Evolutionary conservation across 1,284 basidiomycete species (phyloP).

Genomic region (Naganishia albida): DNA sequence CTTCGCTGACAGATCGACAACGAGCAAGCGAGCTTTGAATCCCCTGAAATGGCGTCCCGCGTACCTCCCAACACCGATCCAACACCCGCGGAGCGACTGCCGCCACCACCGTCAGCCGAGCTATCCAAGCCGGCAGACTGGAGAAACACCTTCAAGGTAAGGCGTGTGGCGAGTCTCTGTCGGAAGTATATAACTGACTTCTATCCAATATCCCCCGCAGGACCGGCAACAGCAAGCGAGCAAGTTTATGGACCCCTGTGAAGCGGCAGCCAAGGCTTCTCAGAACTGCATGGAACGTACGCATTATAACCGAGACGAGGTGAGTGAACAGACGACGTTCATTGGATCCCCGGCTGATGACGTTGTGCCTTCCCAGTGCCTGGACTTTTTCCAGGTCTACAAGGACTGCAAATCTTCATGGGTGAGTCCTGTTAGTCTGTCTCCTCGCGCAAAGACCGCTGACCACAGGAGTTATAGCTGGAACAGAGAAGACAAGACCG

Average conservation of each 20-base stretch:
- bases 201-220: background rate
- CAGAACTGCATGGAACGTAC: slow-evolving; percentile 51
- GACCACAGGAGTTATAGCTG: slow-evolving; percentile 32
- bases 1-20: too few relatives aligned
- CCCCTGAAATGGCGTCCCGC: slow-evolving; percentile 44
- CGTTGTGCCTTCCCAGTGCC: slow-evolving; percentile 40
- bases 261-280: slow-evolving; percentile 49
- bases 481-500: slow-evolving; percentile 43
- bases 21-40: too few relatives aligned
- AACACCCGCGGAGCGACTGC: slow-evolving; percentile 40
- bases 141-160: slow-evolving; percentile 46
- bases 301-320: slow-evolving; percentile 53
- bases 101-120: slow-evolving; percentile 42
- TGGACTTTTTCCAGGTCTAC: slow-evolving; percentile 53
- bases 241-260: slow-evolving; percentile 52
- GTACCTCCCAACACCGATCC: slow-evolving; percentile 49
- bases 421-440: slow-evolving; percentile 38
- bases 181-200: background rate
- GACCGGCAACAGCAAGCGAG: slow-evolving; percentile 28
- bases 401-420: slow-evolving; percentile 53
- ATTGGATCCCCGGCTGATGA: background rate
- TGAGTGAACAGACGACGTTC: slow-evolving; percentile 35
- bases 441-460: background rate
- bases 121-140: slow-evolving; percentile 50
- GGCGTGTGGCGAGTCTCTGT: slow-evolving; percentile 20